These are phyloP conservation scores for Kazachstania africana DNA, from an alignment of 805 yeast species.

Conservation along the genomic window DNA sequence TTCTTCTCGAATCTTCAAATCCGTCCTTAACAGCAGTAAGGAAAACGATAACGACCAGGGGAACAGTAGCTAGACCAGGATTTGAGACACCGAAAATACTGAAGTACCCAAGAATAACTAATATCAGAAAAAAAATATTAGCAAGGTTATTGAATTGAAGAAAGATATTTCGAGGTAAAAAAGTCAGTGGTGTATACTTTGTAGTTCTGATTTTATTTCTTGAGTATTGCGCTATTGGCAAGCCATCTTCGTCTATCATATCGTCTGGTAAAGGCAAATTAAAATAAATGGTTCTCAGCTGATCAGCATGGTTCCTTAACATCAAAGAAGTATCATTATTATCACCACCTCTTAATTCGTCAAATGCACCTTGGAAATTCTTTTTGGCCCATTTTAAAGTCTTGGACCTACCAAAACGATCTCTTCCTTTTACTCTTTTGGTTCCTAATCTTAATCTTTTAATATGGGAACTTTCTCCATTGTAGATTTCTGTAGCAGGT, in stretches of 20 bases:
- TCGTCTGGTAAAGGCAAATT: slow-evolving; percentile 51
- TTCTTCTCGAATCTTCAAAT: slow-evolving; percentile 69
- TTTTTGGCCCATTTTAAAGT: slow-evolving; percentile 41
- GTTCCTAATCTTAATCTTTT: slow-evolving; percentile 76
- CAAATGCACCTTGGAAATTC: slow-evolving; percentile 25
- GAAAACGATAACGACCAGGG: slow-evolving; percentile 63
- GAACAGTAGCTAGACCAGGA: slow-evolving; percentile 67
- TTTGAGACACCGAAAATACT: slow-evolving; percentile 70
- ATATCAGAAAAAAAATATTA: slow-evolving; percentile 69
- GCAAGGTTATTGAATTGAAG: slow-evolving; percentile 85
- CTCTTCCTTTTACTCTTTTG: slow-evolving; percentile 55
- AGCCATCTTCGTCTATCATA: slow-evolving; percentile 46
- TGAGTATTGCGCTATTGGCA: slow-evolving; percentile 49
- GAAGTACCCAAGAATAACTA: slow-evolving; percentile 70
- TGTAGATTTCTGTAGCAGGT: slow-evolving; percentile 2
- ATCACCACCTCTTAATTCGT: slow-evolving; percentile 11
- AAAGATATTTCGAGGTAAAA: slow-evolving; percentile 72
- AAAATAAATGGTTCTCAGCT: slow-evolving; percentile 42
- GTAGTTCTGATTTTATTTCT: slow-evolving; percentile 92
- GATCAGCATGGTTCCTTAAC: slow-evolving; percentile 28
- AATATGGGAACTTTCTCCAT: background rate
- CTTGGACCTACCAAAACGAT: slow-evolving; percentile 39
- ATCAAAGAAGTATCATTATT: slow-evolving; percentile 18
- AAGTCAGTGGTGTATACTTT: slow-evolving; percentile 83
- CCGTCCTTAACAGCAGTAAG: slow-evolving; percentile 75